Base-by-base conservation (phyloP, 1,284 basidiomycete species). In the Rhodotorula glutinis region DNA sequence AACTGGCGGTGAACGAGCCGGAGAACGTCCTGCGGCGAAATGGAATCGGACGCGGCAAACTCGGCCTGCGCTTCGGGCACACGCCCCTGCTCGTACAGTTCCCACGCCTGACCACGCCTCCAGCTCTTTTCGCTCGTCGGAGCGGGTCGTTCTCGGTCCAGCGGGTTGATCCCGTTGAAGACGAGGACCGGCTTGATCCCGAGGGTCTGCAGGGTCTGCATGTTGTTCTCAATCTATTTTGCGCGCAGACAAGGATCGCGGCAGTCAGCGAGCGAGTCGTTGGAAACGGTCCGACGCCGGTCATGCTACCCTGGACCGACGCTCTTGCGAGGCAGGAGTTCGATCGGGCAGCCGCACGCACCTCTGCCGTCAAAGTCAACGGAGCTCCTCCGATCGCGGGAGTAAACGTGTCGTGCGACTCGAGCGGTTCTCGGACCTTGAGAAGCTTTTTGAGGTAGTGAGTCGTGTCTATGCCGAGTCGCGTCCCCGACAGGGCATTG, bases 161-260 rank as follows among this genome's bases (percentile, higher is more conserved):
- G 77, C 84, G 87, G 19, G 86, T 83, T 79, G 47, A 96, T 82
- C 21, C 95, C 95, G 52, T 91, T 87, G 80, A 98, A 96, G 58
- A 99, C 92, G 77, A 98, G 97, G 44, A 99, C 92, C 33, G 95
- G 96, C 79, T 96, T 97, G 57, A 90, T 83, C 80, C 89, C 90
- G 54, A 89, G 82, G 80, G 88, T 89, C 83, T 97, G 94, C 75
- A 98, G 87, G 14, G 85, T 83, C 57, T 93, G 89, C 57, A 98
- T 83, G 82, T 98, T 94, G 44, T 86, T 83, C 81, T 97, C 94
- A 78, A 98, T 93, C 69, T 91, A 44, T 25, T 10, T 27, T 5
- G 27, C 33, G 33, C 11, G 33, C 33, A 11, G 33, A 44, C 43
- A 16, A 10, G 43, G 14, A 10, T 19, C 8, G 7, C 14, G 17